These are phyloP conservation scores for Inga oerstediana DNA, from an alignment of 306 rosid genomes.

Conservation along the genomic window DNA sequence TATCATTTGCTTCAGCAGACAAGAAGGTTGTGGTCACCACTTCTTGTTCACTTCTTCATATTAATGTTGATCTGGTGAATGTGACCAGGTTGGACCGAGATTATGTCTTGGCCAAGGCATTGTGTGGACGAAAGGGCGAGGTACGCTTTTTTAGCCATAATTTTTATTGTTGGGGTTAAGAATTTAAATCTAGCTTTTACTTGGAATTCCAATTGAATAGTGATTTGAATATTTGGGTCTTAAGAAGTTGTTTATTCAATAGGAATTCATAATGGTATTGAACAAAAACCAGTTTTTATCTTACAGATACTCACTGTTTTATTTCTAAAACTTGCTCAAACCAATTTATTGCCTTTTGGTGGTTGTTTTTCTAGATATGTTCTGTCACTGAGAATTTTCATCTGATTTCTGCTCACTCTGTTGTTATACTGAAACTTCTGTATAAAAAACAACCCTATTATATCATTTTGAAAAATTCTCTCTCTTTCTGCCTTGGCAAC, in stretches of 20 bases:
- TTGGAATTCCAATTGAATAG: background rate
- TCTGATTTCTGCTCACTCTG: background rate
- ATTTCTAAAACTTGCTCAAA: background rate
- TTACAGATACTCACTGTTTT: background rate
- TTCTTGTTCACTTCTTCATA: constrained; percentile 72
- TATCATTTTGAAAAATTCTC: background rate
- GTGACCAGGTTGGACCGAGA: constrained; percentile 60
- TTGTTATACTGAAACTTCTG: background rate
- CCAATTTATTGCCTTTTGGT: background rate
- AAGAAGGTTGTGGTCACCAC: constrained; percentile 60
- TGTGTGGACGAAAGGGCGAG: constrained; percentile 49
- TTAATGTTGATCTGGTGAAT: constrained; percentile 64
- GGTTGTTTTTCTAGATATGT: too few relatives aligned
- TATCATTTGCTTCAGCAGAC: constrained; percentile 34
- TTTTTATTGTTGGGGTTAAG: background rate
- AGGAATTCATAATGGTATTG: background rate
- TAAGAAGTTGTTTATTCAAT: background rate
- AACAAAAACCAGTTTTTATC: background rate
- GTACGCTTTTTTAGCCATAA: constrained; percentile 27
- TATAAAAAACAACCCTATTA: background rate
- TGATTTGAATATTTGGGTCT: background rate
- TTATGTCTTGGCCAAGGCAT: constrained; percentile 41
- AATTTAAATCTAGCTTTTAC: background rate
- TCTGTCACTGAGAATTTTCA: background rate
- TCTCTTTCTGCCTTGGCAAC: background rate